Base-by-base conservation (phyloP, 495 filamentous ascomycete genomes). In the Hypoxylon fuscum region DNA sequence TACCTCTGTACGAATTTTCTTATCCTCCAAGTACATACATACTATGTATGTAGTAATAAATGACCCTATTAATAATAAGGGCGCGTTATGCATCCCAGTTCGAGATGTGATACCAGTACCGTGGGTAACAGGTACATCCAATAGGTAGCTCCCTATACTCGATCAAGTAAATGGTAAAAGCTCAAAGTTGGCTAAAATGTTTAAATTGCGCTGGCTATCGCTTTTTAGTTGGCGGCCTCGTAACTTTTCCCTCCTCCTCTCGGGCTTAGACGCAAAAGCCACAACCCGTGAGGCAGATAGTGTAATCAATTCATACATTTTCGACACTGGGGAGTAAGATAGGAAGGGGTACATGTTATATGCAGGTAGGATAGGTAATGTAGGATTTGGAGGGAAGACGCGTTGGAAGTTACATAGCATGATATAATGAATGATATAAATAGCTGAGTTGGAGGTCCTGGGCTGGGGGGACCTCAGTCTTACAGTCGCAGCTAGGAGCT, bases 121-220 rank as follows among this genome's bases (percentile, higher is more conserved):
- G 15, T 46, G 21, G 14, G 54, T 64, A 57, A 5, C 34, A 17
- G 37, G 61, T 64, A 59, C 55, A 58, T 57, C 14, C 10, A 18
- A 51, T 38, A 20, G 12, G 22, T 44, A 5, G 10, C 5, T 55
- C 52, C 34, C 43, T 58, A 49, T 58, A 12, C 40, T 11, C 5
- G 18, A 22, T 42, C 8, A 49, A 57, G 12, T 10, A 21, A 15
- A 35, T 38, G 40, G 42, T 12, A 5, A 35, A n/a, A n/a, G n/a
- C n/a, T n/a, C n/a, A n/a, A n/a, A 52, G 20, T 52, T 46, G 54
- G 61, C 52, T 17, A 21, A 65, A 65, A n/a, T n/a, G n/a, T n/a
- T 66, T 66, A 66, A 60, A 66, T 56, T 60, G 35, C 51, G 22
- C n/a, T n/a, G n/a, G 45, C 20, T 41, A 61, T 61, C 56, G 62